Evolutionary conservation across 306 rosid species (phyloP), one percentile per base, ranked within the genome.

Genomic region (Cucumis hystrix): DNA sequence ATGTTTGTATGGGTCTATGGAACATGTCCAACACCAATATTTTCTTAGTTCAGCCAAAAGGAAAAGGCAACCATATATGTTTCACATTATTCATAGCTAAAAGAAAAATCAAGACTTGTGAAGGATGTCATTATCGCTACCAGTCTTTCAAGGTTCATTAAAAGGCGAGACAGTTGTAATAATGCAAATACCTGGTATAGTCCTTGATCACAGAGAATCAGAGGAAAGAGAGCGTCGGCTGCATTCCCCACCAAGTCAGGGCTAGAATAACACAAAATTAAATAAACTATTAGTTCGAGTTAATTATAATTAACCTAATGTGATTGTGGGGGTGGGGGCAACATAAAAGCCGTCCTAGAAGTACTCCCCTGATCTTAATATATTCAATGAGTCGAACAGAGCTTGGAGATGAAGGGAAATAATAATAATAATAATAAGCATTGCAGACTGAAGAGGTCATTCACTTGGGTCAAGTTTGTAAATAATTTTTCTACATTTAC

Each of bases 171-270:
- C 16, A 21, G 7, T 17, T 13, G 6, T 45, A 63, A 2, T 15
- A 21, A 45, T 59, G 70, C 54, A 71, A 71, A 58, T 80, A 94
- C 98, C 95, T 92, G 97, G 82, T 87, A 94, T 39, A 94, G 89
- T 83, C 80, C 81, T 84, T 90, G 94, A 83, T 94, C 96, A 78
- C 98, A 94, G 69, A 94, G 96, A 75, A 94, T 89, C 75, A 92
- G 60, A 1, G 97, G 97, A 81, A 94, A 88, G 76, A 94, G 97
- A 43, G 98, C 97, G 82, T 92, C 98, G n/a, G 98, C 97, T n/a
- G 96, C 98, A 79, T 87, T 84, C 75, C 98, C 83, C 82, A 87
- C 84, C 82, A 95, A 86, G 83, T 94, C 97, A 51, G 90, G 90
- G 84, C 98, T 94, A 89, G 75, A 77, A 83, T 49, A 74, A 77